Conservation (phyloP, 257 asterid species). For the Solanum arcanum region DNA sequence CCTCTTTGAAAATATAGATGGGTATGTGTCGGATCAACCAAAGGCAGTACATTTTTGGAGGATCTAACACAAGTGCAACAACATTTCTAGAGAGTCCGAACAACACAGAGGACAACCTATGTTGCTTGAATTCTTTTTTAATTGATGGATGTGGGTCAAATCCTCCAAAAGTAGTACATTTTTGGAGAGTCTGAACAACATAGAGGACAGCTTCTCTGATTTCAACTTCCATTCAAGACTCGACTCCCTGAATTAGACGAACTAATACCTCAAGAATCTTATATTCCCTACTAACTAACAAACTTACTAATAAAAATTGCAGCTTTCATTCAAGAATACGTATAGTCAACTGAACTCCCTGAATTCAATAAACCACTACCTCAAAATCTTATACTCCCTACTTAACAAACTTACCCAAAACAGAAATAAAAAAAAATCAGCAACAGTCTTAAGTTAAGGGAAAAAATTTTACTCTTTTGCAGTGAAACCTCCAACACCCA, state of each 20-base stretch:
- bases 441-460: background rate
- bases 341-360: background rate
- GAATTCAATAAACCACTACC: background rate
- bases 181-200: background rate
- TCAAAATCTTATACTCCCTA: background rate
- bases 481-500: constrained; percentile 43
- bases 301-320: background rate
- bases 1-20: background rate
- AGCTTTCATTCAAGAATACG: background rate
- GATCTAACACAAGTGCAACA: background rate
- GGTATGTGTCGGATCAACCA: background rate
- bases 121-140: too few relatives aligned
- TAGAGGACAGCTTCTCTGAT: background rate
- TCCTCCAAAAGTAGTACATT: background rate
- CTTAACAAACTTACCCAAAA: background rate
- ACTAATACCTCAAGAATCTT: background rate
- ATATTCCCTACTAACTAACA: background rate
- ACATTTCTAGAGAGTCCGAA: too few relatives aligned
- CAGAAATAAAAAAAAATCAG: background rate
- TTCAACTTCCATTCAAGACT: background rate
- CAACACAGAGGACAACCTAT: background rate
- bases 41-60: background rate
- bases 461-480: background rate
- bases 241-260: background rate
- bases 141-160: background rate